Evolutionary conservation across 768 basidiomycete genomes (phyloP).

Genomic region (Agrocybe praecox): DNA sequence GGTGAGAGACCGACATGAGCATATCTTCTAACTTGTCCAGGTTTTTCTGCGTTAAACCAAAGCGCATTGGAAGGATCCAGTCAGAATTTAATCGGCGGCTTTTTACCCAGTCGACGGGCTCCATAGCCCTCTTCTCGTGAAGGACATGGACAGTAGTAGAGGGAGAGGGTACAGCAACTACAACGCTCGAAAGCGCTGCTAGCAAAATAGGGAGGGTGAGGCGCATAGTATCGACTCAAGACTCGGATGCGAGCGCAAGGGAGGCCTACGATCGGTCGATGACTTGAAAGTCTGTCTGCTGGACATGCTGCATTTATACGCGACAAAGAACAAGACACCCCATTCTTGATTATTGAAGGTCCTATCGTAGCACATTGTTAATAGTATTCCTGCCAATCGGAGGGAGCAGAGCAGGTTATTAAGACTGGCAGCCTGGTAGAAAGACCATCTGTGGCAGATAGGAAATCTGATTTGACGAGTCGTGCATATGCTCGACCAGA

Average conservation of each 20-base stretch:
- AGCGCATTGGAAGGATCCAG: conserved; percentile 44
- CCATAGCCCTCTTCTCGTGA: conserved; percentile 28
- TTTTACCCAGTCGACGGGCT: conserved; percentile 27
- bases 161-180: conserved; percentile 20
- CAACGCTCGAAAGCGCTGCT: conserved; percentile 7
- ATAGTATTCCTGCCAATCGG: conserved; percentile 10
- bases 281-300: not conserved
- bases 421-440: conserved; percentile 12
- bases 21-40: conserved; percentile 44
- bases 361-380: conserved; percentile 3
- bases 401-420: conserved; percentile 1
- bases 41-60: conserved; percentile 50
- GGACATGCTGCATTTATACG: conserved; percentile 6
- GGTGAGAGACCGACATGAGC: conserved; percentile 49
- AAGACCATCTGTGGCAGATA: conserved; percentile 1
- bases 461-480: not conserved
- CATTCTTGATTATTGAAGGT: conserved; percentile 4
- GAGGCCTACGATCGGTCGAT: not conserved
- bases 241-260: not conserved
- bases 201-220: conserved; percentile 2
- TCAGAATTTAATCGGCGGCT: conserved; percentile 24
- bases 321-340: conserved; percentile 11
- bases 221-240: not conserved
- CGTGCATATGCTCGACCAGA: conserved; percentile 9
- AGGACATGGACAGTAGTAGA: conserved; percentile 24